Evolutionary conservation across 768 basidiomycete genomes (phyloP), one percentile per base, ranked within the genome.

Genomic region (Russula foetens): DNA sequence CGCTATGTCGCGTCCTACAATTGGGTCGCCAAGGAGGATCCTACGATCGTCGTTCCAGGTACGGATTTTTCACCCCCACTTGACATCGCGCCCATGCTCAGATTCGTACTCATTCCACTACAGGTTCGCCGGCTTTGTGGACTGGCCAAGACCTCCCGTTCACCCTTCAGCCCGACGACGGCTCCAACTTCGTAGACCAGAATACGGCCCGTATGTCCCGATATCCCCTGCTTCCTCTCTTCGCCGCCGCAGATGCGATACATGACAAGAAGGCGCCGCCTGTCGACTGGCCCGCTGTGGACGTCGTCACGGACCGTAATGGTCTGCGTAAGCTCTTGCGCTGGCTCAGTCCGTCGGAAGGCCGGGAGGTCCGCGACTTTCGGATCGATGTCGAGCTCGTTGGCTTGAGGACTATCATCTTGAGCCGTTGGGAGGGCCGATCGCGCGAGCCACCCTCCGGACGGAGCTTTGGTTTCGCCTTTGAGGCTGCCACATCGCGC

Each of bases 311-410:
- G 0, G 86, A 88, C 66, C 77, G 88, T 29, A 89, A 88, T 66
- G 76, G 75, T 26, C 72, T 89, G 19, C 77, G 86, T 26, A 87
- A 86, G 69, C 72, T 90, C 43, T 67, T 83, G 23, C 75, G 82
- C 26, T 86, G 83, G 84, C 74, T 79, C n/a, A 57, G 19, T 23
- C 60, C 60, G 0, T 53, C 60, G 0, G 15, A 35, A 24, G 69
- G 67, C 19, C 74, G 71, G 26, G 72, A 71, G 11, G 62, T 67
- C n/a, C 67, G 72, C 14, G 79, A 81, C 56, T 92, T 90, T 67
- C 75, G 89, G 21, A 86, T 92, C 63, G 87, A 92, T 58, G 62
- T 83, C 4, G 82, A 90, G 68, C 73, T 88, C 19, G 78, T 76
- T 0, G 86, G 87, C 0, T 66, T 66, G 19, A 75, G 73, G 56